These are phyloP conservation scores for Eimeria necatrix DNA, from an alignment of 169 alveolate genomes.

Conservation along the genomic window DNA sequence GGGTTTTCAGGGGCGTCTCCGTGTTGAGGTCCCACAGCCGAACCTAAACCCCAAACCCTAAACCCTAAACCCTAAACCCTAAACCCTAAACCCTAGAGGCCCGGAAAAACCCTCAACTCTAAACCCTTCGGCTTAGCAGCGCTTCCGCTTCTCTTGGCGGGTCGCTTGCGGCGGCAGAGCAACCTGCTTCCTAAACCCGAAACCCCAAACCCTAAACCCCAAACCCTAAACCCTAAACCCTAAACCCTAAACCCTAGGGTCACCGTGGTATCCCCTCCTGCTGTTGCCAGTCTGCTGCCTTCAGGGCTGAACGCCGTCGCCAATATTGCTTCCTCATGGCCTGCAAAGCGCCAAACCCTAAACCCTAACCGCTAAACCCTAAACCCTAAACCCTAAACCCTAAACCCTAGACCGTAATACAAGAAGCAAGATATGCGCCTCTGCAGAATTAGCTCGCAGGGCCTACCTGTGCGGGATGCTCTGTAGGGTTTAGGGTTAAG, in stretches of 20 bases:
- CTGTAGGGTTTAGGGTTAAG: too few species aligned
- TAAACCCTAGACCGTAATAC: background rate
- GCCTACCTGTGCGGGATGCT: too few species aligned
- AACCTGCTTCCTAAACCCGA: background rate
- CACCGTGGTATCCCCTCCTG: conserved; percentile 84
- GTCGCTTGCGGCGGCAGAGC: background rate
- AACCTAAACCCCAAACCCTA: conserved; percentile 76
- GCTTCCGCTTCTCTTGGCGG: too few species aligned
- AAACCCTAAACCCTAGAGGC: background rate
- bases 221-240: conserved; percentile 5
- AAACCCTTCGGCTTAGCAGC: background rate
- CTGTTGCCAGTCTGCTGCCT: conserved; percentile 86
- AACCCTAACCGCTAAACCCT: background rate
- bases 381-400: background rate
- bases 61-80: conserved; percentile 4
- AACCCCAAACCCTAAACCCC: too few species aligned
- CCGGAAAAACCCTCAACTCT: background rate
- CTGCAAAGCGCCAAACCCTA: conserved; percentile 65
- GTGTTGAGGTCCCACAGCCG: conserved; percentile 96
- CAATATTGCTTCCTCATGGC: conserved; percentile 94
- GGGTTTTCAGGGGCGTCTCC: conserved; percentile 92
- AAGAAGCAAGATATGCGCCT: too few species aligned
- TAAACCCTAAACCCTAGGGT: background rate
- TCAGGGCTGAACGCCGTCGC: conserved; percentile 95
- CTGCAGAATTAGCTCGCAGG: background rate